phyloP scores from a whole-genome alignment of 1,284 basidiomycete genomes.

The Tetrapyrgos nigripes region DNA sequence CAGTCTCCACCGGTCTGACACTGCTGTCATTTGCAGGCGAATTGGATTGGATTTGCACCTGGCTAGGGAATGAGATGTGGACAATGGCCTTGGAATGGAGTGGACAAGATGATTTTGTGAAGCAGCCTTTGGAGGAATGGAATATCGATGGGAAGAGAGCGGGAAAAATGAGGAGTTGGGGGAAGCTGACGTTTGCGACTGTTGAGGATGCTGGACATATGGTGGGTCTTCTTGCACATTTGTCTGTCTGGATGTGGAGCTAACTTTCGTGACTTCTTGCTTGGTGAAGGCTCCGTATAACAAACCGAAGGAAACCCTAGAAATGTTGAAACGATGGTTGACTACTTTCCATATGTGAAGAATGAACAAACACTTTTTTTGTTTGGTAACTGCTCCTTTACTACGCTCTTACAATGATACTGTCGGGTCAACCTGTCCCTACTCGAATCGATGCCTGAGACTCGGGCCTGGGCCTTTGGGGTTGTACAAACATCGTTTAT shows the following conservation, averaged over 20 bases:
- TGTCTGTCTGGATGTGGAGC: background rate
- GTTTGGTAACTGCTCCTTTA: no score
- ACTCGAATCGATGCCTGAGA: no score
- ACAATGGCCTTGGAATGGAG: conserved; percentile 67
- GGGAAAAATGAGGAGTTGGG: conserved; percentile 54
- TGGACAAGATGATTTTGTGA: conserved; percentile 56
- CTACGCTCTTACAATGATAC: no score
- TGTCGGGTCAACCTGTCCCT: no score
- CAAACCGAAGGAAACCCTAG: conserved; percentile 54
- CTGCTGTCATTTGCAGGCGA: conserved; percentile 45
- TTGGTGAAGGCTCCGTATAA: conserved; percentile 54
- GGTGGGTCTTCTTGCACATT: conserved; percentile 39
- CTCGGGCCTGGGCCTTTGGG: no score
- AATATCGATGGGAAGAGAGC: conserved; percentile 46
- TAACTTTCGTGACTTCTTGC: background rate
- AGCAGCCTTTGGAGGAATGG: conserved; percentile 58
- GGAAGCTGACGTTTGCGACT: conserved; percentile 61
- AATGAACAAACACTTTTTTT: background rate
- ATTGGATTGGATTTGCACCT: conserved; percentile 81
- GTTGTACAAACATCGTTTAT: no score
- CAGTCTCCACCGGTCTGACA: no score
- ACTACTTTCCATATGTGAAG: conserved; percentile 41
- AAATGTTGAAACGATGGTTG: conserved; percentile 53
- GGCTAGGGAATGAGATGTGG: conserved; percentile 74
- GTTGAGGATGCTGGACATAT: conserved; percentile 59